phyloP scores from a whole-genome alignment of 495 filamentous ascomycete genomes.

The Aspergillus ellipticus region DNA sequence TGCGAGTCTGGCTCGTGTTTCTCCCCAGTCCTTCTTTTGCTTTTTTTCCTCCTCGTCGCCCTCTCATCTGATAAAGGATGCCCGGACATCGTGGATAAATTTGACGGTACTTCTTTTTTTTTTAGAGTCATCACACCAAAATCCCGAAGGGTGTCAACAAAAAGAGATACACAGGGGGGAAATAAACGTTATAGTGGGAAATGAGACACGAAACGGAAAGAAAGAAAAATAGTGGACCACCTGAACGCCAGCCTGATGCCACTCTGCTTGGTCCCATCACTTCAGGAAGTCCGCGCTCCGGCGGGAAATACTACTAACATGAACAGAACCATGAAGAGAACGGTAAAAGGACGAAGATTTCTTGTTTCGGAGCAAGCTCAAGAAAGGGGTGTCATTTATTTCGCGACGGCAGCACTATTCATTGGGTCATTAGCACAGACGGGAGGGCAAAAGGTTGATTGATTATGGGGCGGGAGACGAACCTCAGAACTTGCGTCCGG shows the following conservation, averaged over 20 bases:
- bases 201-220: constrained; percentile 27
- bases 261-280: constrained; percentile 42
- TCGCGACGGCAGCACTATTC: constrained; percentile 44
- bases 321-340: constrained; percentile 39
- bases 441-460: neutral
- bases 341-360: constrained; percentile 29
- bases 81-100: constrained; percentile 5
- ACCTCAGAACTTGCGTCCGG: constrained; percentile 71
- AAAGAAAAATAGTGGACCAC: constrained; percentile 41
- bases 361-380: constrained; percentile 31
- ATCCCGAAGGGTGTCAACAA: constrained; percentile 6
- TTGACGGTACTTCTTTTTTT: constrained; percentile 3
- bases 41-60: neutral
- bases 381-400: constrained; percentile 30
- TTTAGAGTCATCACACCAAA: constrained; percentile 1
- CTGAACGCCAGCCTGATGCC: constrained; percentile 52
- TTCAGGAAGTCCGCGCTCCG: constrained; percentile 34
- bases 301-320: constrained; percentile 39
- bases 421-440: neutral
- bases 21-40: neutral
- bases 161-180: constrained; percentile 22
- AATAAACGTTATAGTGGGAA: constrained; percentile 11
- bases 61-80: constrained; percentile 2
- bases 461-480: constrained; percentile 13
- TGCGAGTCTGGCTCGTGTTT: neutral